Evolutionary conservation across 257 asterid species (phyloP).

Genomic region (Penstemon barbatus): DNA sequence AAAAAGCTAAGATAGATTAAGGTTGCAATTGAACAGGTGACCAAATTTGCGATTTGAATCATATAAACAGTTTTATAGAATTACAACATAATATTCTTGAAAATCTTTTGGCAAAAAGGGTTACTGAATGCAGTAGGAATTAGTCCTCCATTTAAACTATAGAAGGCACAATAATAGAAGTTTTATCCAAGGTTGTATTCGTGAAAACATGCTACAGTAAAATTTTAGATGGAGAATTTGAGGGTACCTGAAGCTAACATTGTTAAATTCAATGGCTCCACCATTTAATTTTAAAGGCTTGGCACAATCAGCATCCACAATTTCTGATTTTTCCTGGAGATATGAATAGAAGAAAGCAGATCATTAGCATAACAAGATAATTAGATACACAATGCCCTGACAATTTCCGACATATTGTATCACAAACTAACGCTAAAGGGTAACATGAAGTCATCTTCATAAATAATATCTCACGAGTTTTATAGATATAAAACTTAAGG

Average conservation of each 20-base stretch:
- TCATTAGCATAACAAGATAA: conserved; percentile 19
- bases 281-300: conserved; percentile 70
- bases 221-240: conserved; percentile 12
- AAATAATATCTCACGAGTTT: background rate
- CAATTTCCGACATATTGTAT: background rate
- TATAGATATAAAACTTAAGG: background rate
- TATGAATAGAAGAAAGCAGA: conserved; percentile 21
- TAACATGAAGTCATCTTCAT: background rate
- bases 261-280: conserved; percentile 74
- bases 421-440: background rate
- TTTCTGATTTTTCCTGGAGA: conserved; percentile 82
- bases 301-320: conserved; percentile 62
- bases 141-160: background rate
- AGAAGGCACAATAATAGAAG: background rate
- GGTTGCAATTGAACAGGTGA: background rate
- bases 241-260: conserved; percentile 89
- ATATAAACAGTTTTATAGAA: background rate
- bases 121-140: background rate
- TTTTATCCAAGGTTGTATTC: background rate
- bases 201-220: conserved; percentile 14
- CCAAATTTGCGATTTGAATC: background rate
- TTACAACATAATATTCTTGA: background rate
- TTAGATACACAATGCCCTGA: background rate
- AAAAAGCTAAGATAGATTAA: conserved; percentile 5
- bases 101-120: background rate